These are phyloP conservation scores for Calocybe cyanea DNA, from an alignment of 768 basidiomycete genomes.

Conservation along the genomic window DNA sequence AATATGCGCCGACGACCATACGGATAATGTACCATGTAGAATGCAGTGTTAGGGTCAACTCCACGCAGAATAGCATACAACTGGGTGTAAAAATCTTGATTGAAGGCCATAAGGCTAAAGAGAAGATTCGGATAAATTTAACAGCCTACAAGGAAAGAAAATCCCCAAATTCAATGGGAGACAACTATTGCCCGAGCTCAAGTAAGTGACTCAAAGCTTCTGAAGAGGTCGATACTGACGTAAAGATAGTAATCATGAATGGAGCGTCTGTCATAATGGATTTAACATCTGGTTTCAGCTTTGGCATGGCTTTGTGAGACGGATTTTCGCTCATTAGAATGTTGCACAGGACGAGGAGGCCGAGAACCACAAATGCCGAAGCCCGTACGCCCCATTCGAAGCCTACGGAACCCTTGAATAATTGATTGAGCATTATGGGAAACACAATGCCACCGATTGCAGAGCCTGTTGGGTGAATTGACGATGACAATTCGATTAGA, in stretches of 20 bases:
- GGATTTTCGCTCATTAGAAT: conserved; percentile 15
- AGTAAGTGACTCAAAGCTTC: no score
- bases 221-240: not conserved
- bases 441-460: conserved; percentile 29
- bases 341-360: conserved; percentile 23
- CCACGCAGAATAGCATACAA: conserved; percentile 4
- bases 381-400: conserved; percentile 25
- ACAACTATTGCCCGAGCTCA: no score
- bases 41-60: conserved; percentile 1
- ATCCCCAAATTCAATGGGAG: no score
- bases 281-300: not conserved
- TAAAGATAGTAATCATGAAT: not conserved
- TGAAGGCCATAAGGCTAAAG: not conserved
- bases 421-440: conserved; percentile 31
- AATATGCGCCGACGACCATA: no score
- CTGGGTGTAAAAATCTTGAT: conserved; percentile 4
- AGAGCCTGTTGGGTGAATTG: conserved; percentile 8
- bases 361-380: conserved; percentile 24
- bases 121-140: not conserved
- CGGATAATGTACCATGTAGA: conserved; percentile 8
- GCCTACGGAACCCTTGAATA: conserved; percentile 24
- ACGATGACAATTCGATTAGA: no score
- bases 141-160: no score
- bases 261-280: conserved; percentile 4
- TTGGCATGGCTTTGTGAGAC: not conserved